Evolutionary conservation across 1,139 yeast species (phyloP), one percentile per base, ranked within the genome.

Genomic region (Geotrichum bryndzae): DNA sequence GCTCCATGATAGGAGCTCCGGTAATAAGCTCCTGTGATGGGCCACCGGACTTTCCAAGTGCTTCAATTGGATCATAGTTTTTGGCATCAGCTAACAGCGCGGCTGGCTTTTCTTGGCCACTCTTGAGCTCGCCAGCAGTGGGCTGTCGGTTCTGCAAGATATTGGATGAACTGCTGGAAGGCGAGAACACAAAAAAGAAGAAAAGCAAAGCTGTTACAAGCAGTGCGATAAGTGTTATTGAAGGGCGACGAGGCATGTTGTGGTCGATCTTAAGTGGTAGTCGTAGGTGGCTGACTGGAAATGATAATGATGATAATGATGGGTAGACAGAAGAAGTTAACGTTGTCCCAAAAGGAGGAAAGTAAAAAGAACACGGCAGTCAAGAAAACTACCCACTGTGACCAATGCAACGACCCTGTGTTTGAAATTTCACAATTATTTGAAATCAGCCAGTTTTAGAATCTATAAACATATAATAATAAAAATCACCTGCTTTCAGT

Each of bases 1-100:
- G 83, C 15, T 95, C 94, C 97, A 91, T 91, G 68, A 91, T 88
- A 3, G 90, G 87, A 31, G 67, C 67, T 25, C 77, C 77, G 33
- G 63, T 60, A 51, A 68, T 63, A 56, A 69, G 52, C 15, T 63
- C 63, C n/a, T 61, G 62, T 51, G 62, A 63, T 8, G 66, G 66
- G 52, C 61, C 57, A 6, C 54, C 58, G 1, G 61, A 51, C 41
- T 54, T 54, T 11, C 59, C 64, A 2, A 66, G 59, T 1, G 67
- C 66, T 13, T 61, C 57, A 8, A 64, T 60, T 11, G 68, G 67
- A 41, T 64, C 66, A 51, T 65, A 63, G 51, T 66, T 67, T 10
- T 60, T 54, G 38, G 65, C 64, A n/a, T 53, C 23, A n/a, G 59
- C 58, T 7, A 41, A 23, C 1, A 62, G 56, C n/a, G 57, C 55